A percentile compares a stretch with the other conserved stretches of the same genome.
Conservation (phyloP, 305 asterid genomes). For the Fraxinus latifolia region DNA sequence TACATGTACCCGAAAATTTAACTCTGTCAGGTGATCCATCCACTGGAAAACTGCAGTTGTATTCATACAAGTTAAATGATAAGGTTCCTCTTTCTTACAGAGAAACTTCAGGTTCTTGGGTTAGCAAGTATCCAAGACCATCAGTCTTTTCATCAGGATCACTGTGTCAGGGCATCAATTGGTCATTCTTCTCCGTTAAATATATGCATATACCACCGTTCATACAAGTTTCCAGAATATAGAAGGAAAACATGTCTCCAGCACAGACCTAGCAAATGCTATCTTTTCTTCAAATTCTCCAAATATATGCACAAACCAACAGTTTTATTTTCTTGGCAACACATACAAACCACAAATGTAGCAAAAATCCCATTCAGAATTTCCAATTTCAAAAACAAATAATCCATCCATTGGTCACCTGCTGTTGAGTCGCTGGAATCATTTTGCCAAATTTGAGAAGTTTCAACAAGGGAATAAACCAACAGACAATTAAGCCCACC, state of each 20-base stretch:
- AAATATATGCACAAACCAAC: neutral
- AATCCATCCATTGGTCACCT: neutral
- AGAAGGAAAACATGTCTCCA: neutral
- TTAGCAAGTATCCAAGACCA: neutral
- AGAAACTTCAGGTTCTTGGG: neutral
- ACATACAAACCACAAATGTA: neutral
- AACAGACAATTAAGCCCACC: neutral
- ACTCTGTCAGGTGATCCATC: constrained; percentile 15
- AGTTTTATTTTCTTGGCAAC: neutral
- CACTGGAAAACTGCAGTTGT: constrained; percentile 16
- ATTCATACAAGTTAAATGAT: constrained; percentile 14
- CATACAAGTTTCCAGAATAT: neutral
- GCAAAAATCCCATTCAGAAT: neutral
- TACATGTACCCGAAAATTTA: constrained; percentile 1
- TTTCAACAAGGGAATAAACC: neutral
- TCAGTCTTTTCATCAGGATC: constrained; percentile 2
- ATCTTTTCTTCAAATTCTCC: neutral
- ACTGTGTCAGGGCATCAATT: constrained; percentile 7
- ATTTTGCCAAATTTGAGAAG: neutral
- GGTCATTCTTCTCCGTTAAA: neutral
- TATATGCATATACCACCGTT: constrained; percentile 1
- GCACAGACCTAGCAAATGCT: constrained; percentile 11
- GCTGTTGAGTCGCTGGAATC: neutral
- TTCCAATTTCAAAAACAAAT: neutral
- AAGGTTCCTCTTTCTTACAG: constrained; percentile 7